Conservation (phyloP, 768 basidiomycete species). For the Tylopilus plumbeoviolaceoides region DNA sequence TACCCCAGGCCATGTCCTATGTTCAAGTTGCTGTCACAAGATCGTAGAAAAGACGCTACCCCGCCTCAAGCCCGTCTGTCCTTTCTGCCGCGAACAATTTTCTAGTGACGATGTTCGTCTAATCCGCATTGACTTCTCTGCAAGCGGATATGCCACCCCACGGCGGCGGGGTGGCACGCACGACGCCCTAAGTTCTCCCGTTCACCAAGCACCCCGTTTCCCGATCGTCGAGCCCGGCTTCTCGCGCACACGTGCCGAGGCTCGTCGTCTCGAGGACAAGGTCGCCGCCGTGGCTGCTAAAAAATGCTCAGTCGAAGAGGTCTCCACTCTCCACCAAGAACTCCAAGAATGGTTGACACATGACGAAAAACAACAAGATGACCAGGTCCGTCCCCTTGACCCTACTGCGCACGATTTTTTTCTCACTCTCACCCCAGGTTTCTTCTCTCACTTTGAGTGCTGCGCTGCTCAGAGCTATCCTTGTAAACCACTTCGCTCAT, state of each 20-base stretch:
- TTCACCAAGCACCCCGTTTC: conserved; percentile 44
- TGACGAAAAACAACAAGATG: conserved; percentile 51
- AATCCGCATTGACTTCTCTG: conserved; percentile 74
- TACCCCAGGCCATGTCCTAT: conserved; percentile 70
- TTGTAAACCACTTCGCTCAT: conserved; percentile 78
- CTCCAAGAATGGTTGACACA: conserved; percentile 70
- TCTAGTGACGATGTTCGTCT: conserved; percentile 61
- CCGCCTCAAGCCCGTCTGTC: conserved; percentile 69
- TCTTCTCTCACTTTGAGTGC: conserved; percentile 73
- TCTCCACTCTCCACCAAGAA: conserved; percentile 72
- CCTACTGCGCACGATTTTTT: neutral
- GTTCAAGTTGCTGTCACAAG: conserved; percentile 70
- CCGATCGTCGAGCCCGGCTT: conserved; percentile 40
- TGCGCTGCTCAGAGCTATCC: conserved; percentile 74
- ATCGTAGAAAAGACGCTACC: conserved; percentile 79
- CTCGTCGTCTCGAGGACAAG: conserved; percentile 69
- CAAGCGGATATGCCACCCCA: conserved; percentile 68
- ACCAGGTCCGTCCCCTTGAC: conserved; percentile 51
- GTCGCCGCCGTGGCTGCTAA: conserved; percentile 75
- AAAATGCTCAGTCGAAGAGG: conserved; percentile 87
- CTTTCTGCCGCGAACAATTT: conserved; percentile 81
- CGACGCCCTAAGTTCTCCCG: conserved; percentile 39
- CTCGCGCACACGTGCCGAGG: conserved; percentile 47
- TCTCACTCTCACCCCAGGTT: conserved; percentile 36
- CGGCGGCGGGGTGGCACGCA: conserved; percentile 50